Evolutionary conservation across 306 rosid genomes (phyloP).

Genomic region (Calophaca sinica): DNA sequence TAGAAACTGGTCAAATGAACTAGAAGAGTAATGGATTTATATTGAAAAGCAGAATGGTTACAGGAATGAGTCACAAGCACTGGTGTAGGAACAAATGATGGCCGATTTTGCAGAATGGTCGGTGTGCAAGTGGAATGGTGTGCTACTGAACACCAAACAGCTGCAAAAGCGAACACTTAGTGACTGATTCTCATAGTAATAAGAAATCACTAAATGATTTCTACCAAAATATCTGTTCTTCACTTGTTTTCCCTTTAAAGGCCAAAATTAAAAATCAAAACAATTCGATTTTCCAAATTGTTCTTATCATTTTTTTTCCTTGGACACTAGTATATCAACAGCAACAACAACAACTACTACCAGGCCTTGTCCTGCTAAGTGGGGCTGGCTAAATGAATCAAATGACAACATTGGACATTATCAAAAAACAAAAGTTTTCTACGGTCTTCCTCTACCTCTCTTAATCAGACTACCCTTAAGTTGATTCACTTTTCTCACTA

Average conservation of each 20-base stretch:
- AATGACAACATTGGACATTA: neutral
- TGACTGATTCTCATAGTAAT: neutral
- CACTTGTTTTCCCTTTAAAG: no score
- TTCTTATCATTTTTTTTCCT: no score
- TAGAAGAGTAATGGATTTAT: slow-evolving; percentile 9
- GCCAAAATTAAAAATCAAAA: no score
- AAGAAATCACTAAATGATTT: neutral
- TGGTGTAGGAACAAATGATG: neutral
- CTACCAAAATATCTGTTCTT: neutral
- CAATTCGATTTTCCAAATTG: no score
- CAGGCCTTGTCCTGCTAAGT: neutral
- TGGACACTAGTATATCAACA: no score
- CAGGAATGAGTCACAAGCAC: neutral
- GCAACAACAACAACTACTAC: no score
- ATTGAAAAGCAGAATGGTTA: slow-evolving; percentile 20
- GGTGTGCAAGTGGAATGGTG: neutral
- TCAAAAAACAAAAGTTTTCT: no score
- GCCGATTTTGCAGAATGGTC: neutral
- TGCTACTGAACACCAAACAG: neutral
- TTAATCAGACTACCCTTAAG: no score
- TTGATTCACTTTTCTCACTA: neutral
- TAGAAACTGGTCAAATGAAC: slow-evolving; percentile 31
- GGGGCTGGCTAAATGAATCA: neutral
- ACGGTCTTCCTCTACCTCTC: no score
- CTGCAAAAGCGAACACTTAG: neutral